Conservation (phyloP, 2,329 filamentous ascomycete species). For the Trichoderma pleuroti region DNA sequence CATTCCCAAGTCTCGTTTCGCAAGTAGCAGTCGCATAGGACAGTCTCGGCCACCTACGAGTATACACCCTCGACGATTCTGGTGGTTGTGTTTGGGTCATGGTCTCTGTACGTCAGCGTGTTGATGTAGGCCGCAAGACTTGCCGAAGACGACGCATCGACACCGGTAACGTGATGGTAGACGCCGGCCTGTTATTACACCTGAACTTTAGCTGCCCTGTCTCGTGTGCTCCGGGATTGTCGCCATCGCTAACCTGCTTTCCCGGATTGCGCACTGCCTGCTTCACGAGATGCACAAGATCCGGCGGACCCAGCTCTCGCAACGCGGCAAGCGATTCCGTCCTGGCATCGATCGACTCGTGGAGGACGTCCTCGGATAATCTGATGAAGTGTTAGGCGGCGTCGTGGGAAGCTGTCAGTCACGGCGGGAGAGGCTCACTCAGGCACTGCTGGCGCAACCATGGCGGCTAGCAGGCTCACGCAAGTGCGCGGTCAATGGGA, state of each 20-base stretch:
- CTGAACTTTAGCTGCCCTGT: background rate
- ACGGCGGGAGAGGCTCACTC: slow-evolving; percentile 53
- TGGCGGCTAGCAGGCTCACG: slow-evolving; percentile 36
- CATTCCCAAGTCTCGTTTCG: slow-evolving; percentile 9
- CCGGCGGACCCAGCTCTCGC: slow-evolving; percentile 90
- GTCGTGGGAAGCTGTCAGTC: background rate
- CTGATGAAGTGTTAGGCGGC: slow-evolving; percentile 45
- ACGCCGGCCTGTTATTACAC: slow-evolving; percentile 65
- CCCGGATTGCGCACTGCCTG: slow-evolving; percentile 55
- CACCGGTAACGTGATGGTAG: slow-evolving; percentile 96
- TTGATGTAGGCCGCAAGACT: slow-evolving; percentile 98
- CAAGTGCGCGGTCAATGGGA: slow-evolving; percentile 21
- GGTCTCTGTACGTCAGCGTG: slow-evolving; percentile 86
- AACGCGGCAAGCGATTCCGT: slow-evolving; percentile 83
- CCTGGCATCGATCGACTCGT: slow-evolving; percentile 87
- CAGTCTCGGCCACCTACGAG: slow-evolving; percentile 58
- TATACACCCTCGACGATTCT: slow-evolving; percentile 95
- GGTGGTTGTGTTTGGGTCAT: slow-evolving; percentile 64
- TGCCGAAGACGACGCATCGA: slow-evolving; percentile 95
- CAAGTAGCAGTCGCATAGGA: background rate
- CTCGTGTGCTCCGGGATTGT: background rate
- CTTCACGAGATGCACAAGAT: slow-evolving; percentile 93
- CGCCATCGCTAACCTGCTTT: slow-evolving; percentile 47
- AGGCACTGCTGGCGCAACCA: slow-evolving; percentile 72
- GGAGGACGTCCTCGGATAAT: slow-evolving; percentile 88